phyloP scores from a whole-genome alignment of 805 yeast species.

The Monosporozyma yasuniensis region DNA sequence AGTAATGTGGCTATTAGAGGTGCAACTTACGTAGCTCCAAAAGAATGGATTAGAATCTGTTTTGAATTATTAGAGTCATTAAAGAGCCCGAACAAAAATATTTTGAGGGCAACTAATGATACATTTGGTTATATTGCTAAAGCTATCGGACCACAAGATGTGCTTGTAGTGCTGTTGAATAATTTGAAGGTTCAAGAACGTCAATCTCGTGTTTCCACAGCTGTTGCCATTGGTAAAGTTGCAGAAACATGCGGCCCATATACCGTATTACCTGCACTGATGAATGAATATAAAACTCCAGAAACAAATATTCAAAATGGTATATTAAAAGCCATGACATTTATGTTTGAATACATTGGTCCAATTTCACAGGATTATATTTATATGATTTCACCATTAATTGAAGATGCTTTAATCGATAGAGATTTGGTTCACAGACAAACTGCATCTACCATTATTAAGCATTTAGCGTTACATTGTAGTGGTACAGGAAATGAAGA shows the following conservation, averaged over 20 bases:
- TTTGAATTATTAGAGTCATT: conserved; percentile 84
- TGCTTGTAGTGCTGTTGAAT: conserved; percentile 70
- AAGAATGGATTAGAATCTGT: conserved; percentile 96
- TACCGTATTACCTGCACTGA: conserved; percentile 85
- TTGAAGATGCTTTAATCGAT: conserved; percentile 86
- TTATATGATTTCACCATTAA: conserved; percentile 64
- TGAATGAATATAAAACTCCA: conserved; percentile 91
- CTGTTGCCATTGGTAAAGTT: conserved; percentile 95
- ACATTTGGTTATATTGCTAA: conserved; percentile 87
- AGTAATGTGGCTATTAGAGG: conserved; percentile 76
- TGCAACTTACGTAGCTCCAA: conserved; percentile 75
- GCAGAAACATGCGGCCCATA: conserved; percentile 91
- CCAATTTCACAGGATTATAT: conserved; percentile 73
- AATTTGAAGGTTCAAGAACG: conserved; percentile 90
- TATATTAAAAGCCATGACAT: conserved; percentile 80
- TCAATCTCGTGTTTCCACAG: conserved; percentile 91
- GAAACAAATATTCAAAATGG: conserved; percentile 94
- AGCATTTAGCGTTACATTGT: conserved; percentile 73
- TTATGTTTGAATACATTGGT: conserved; percentile 86
- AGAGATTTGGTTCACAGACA: conserved; percentile 90
- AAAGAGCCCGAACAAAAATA: conserved; percentile 66
- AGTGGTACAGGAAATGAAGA: conserved; percentile 70
- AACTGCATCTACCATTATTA: conserved; percentile 83
- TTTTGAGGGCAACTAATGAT: conserved; percentile 75
- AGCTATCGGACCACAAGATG: conserved; percentile 95